Evolutionary conservation across 2,329 filamentous ascomycete genomes (phyloP), one percentile per base, ranked within the genome.

Genomic region (Aspergillus fijiensis): DNA sequence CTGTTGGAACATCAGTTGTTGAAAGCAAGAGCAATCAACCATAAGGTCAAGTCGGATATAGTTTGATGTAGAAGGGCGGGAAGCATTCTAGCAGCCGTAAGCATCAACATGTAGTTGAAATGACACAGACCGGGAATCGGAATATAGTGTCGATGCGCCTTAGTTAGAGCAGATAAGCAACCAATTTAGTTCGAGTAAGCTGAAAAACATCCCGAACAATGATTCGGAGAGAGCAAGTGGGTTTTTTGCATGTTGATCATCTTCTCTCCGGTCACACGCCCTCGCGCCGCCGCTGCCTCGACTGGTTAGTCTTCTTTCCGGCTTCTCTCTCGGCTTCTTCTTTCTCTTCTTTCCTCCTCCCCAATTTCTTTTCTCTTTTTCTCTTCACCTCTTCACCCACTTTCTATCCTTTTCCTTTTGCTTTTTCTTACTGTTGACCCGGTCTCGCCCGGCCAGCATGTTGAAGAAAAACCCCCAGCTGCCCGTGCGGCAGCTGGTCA

Each of bases 401-500:
- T 23, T 51, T 39, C 49, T 21, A 27, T 35, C 54, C 48, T 25
- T 56, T 35, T 19, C 42, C 51, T 23, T 21, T 55, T 3, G 1
- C 12, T 19, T 55, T 4, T 5, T 35, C 3, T 4, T 35, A 2
- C 14, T 16, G 5, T 12, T 12, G 33, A 35, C 11, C 33, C 14
- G 27, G 27, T 35, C 33, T 16, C 33, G 3, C 33, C 33, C 5
- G 14, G 11, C 16, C 11, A 35, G 33, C 31, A 47, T 49, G 53
- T 19, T 51, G 29, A 29, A 48, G 27, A 49, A 35, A 23, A 23
- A 29, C 53, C 84, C 86, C 27, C 90, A 87, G 80, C 82, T 95
- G 81, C 91, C 91, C 0, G 81, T 85, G 48, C 85, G 87, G 82
- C 91, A 96, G 79, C 81, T 96, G 70, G 79, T 87, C 49, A 92